Base-by-base conservation (phyloP, 306 rosid species). In the Trifolium fragiferum region DNA sequence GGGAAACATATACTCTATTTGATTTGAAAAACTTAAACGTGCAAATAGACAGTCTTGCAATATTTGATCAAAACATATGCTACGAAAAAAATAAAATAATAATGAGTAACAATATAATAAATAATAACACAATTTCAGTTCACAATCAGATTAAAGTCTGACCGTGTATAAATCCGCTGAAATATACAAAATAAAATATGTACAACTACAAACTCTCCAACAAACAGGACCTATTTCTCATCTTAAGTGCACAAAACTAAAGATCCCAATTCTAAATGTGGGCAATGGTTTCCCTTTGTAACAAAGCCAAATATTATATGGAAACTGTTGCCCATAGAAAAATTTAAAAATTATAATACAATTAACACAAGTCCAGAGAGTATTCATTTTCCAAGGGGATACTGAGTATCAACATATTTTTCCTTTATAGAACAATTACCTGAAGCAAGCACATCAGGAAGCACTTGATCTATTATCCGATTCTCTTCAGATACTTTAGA, bases 401-500 rank as follows among this genome's bases (percentile, higher is more conserved):
- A 33, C 59, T 8, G 4, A 51, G 16, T 14, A 66, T 41, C 47
- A 33, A 66, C 51, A 33, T 44, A 50, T 4, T 43, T 15, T 54
- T 30, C 10, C 69, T 10, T 13, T 43, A 18, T 23, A 23, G 4
- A 70, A 73, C 49, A 80, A 67, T 81, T 87, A 94, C 98, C 98
- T 78, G 87, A 62, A 81, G 55, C 84, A 79, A 18, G 67, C 66
- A 89, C 60, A 58, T 76, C 84, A 49, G 88, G 81, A 55, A 68
- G 84, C 47, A 81, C 85, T 81, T 83, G 82, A 72, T 81, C 85
- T 73, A 38, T 55, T 41, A 37, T 71, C 69, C 10, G 84, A 73
- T 55, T 81, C 76, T 91, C 93, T 44, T 83, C 94, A 38, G 82
- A 68, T 64, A 66, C 79, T 76, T 81, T 84, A 54, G 68, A 68